Conservation (phyloP, 2,329 filamentous ascomycete genomes). For the Penicillium sp. region DNA sequence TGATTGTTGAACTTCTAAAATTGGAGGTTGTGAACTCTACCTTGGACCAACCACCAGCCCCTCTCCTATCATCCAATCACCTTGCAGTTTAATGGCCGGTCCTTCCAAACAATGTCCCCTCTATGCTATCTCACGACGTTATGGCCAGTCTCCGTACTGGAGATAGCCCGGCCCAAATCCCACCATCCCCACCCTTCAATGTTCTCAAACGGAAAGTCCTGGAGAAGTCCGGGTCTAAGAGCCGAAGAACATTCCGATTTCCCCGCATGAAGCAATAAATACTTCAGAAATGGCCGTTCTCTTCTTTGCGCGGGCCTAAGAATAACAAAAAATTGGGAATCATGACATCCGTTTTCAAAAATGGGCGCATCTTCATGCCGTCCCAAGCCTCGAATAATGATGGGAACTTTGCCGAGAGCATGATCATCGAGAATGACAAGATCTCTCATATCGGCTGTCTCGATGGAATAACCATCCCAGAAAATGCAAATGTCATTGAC, state of each 20-base stretch:
- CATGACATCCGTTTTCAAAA: conserved; percentile 33
- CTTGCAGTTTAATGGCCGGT: conserved; percentile 4
- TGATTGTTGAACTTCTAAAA: neutral
- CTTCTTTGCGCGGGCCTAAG: neutral
- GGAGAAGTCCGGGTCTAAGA: conserved; percentile 5
- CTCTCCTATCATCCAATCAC: conserved; percentile 5
- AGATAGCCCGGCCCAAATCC: neutral
- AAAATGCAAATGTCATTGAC: conserved; percentile 32
- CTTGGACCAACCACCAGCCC: neutral
- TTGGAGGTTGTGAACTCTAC: neutral
- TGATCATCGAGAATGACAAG: conserved; percentile 43
- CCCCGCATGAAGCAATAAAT: conserved; percentile 14
- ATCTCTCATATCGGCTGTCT: conserved; percentile 45
- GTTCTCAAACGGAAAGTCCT: conserved; percentile 14
- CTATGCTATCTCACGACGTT: neutral
- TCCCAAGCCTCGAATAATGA: neutral
- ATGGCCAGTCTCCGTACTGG: neutral
- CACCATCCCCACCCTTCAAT: neutral
- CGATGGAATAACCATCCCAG: conserved; percentile 24
- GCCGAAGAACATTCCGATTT: neutral
- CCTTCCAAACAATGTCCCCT: neutral
- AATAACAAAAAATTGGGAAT: neutral
- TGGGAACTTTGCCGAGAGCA: conserved; percentile 31
- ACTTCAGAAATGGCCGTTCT: neutral
- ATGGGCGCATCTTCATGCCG: conserved; percentile 37